Base-by-base conservation (phyloP, 768 basidiomycete species). In the Leccinum rimulosum region DNA sequence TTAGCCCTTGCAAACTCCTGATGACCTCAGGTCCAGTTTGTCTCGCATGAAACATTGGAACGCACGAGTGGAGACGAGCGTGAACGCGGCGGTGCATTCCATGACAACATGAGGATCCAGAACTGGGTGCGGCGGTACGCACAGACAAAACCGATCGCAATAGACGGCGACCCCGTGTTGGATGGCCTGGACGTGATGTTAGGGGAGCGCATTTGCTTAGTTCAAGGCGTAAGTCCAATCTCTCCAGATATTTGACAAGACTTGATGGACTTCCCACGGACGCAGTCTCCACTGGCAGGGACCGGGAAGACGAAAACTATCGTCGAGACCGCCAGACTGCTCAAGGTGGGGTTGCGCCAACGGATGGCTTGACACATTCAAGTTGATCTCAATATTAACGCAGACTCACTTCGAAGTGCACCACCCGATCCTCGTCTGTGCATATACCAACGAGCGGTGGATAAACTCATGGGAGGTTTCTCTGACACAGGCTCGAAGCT, bases 271-370 rank as follows among this genome's bases (percentile, higher is more conserved):
- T n/a, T 12, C 56, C 48, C 51, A 25, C 56, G 33, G 54, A 52
- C 62, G 15, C 65, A 92, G 90, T 93, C 93, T 43, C 93, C 93
- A 19, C 25, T 25, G 25, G 25, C 25, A 25, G 93, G 93, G 22
- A 95, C 93, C 0, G 95, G 95, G 38, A 98, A 98, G 74, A 95
- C 94, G 2, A 87, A 88, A 70, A 95, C 93, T 0, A 93, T 95
- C 50, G 85, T 93, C n/a, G 88, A 95, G 69, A 80, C 91, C 0
- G 80, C 91, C 58, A 88, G 84, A 63, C 68, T 95, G 17, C 82
- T 95, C 58, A 95, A 95, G 80, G 85, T 86, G 53, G n/a, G 62
- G 25, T 47, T 15, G 10, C 30, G 31, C 27, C 3, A 4, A 3
- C 11, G n/a, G 38, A 40, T 17, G 6, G 17, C 8, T 30, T 40